A percentile compares a stretch with the other conserved stretches of the same genome.
Conservation (phyloP, 108 stramenopile genomes). For the Pseudonitzschia multiseries region DNA sequence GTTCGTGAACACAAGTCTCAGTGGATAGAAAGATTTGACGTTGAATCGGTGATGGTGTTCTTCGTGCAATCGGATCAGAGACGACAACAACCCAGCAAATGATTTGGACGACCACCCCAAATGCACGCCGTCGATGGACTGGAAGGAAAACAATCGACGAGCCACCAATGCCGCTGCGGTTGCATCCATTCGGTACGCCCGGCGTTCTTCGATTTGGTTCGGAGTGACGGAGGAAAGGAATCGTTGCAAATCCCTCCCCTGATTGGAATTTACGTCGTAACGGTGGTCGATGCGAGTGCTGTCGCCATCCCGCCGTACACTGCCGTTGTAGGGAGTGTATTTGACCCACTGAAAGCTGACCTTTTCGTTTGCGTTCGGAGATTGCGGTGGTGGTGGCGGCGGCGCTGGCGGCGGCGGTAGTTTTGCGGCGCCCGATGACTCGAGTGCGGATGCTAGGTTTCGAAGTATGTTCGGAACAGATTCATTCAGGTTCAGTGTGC, state of each 20-base stretch:
- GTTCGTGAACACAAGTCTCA: constrained; percentile 56
- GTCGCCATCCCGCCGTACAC: background rate
- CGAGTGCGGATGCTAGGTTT: constrained; percentile 49
- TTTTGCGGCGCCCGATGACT: constrained; percentile 35
- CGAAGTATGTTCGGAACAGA: constrained; percentile 57
- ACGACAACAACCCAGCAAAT: constrained; percentile 47
- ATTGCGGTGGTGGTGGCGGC: background rate
- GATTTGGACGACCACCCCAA: constrained; percentile 73
- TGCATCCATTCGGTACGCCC: constrained; percentile 63
- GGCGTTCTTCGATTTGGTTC: constrained; percentile 53
- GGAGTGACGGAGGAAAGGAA: constrained; percentile 45
- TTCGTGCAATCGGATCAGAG: constrained; percentile 60
- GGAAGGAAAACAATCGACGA: constrained; percentile 66
- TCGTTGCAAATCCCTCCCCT: constrained; percentile 48
- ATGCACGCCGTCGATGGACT: constrained; percentile 71
- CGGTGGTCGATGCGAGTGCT: constrained; percentile 26
- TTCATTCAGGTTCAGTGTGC: constrained; percentile 50
- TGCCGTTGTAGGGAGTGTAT: background rate
- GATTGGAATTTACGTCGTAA: constrained; percentile 43
- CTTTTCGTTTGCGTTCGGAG: background rate
- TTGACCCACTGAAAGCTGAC: background rate
- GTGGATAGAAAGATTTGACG: constrained; percentile 79
- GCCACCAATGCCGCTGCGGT: constrained; percentile 64
- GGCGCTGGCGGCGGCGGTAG: constrained; percentile 48
- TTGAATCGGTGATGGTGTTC: constrained; percentile 51